These are phyloP conservation scores for Ogataea glucozyma DNA, from an alignment of 805 yeast species.

Conservation along the genomic window DNA sequence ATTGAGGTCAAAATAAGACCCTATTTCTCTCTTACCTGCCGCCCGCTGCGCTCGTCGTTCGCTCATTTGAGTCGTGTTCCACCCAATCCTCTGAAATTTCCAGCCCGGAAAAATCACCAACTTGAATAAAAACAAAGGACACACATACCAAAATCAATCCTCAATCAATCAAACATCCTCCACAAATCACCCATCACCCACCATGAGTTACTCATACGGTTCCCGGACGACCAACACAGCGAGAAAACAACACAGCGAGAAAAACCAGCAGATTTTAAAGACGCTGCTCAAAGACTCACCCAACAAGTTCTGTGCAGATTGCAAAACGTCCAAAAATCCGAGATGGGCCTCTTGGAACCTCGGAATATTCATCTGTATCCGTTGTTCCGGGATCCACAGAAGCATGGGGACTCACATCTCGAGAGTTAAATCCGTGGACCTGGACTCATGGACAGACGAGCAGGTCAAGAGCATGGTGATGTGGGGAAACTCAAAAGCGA, in stretches of 20 bases:
- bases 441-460: slow-evolving; percentile 96
- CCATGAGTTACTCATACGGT: slow-evolving; percentile 6
- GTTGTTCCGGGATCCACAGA: slow-evolving; percentile 95
- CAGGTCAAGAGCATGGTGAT: slow-evolving; percentile 77
- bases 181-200: not conserved
- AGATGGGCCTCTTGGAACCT: slow-evolving; percentile 98
- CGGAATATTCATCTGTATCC: slow-evolving; percentile 89
- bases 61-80: slow-evolving; percentile 2
- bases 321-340: slow-evolving; percentile 87
- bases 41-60: too few species aligned
- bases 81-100: slow-evolving; percentile 4
- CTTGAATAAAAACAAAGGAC: too few species aligned
- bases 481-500: slow-evolving; percentile 86
- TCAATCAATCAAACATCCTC: not conserved
- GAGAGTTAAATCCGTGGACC: slow-evolving; percentile 88
- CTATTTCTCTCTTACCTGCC: too few species aligned
- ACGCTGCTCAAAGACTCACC: slow-evolving; percentile 73
- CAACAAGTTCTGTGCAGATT: slow-evolving; percentile 85
- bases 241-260: slow-evolving; percentile 37
- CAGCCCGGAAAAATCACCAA: too few species aligned
- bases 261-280: slow-evolving; percentile 70
- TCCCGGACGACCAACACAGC: slow-evolving; percentile 9
- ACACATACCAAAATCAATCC: not conserved
- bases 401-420: slow-evolving; percentile 95
- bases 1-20: too few species aligned